Base-by-base conservation (phyloP, 2,329 filamentous ascomycete species). In the Cephalotrichum gorgonifer region DNA sequence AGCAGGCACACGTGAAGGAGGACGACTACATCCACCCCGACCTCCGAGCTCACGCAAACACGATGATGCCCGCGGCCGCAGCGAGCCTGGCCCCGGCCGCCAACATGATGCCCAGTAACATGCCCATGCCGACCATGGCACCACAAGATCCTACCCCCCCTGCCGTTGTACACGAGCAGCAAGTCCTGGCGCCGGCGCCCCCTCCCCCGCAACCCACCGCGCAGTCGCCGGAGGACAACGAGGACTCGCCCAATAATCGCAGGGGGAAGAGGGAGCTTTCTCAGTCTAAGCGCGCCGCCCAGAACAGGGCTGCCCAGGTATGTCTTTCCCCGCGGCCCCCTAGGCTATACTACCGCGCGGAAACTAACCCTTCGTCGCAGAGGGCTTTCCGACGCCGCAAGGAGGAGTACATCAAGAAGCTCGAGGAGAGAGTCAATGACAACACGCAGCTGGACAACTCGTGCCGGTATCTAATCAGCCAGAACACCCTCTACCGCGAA, bases 251-350 rank as follows among this genome's bases (percentile, higher is more conserved):
- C 55, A 68, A 86, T 54, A 78, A 82, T 54, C 76, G 83, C 47
- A 91, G 93, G 67, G 83, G 83, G 12, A 95, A 95, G 67, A 79
- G 93, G 48, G 91, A 96, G 68, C 71, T 98, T 52, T 96, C 90
- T 25, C 93, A 90, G 42, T 95, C 89, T 33, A 98, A 97, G 72
- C 85, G 93, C 56, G 93, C 93, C 26, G 93, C 93, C 9, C 93
- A 98, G 64, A 98, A 98, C 62, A 78, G 93, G 63, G 93, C 91
- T 58, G 93, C 93, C 48, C 93, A 98, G 82, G 93, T 96, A 77
- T 62, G 83, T 64, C 15, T 11, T 2, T 12, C 12, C 28, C 9
- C 6, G 17, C n/a, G n/a, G n/a, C n/a, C 12, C 23, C 4, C 22
- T 27, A 23, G 6, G 3, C 20, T 7, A 17, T 28, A 9, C 9